Conservation (phyloP, 768 basidiomycete species). For the Butyriboletus loyo region DNA sequence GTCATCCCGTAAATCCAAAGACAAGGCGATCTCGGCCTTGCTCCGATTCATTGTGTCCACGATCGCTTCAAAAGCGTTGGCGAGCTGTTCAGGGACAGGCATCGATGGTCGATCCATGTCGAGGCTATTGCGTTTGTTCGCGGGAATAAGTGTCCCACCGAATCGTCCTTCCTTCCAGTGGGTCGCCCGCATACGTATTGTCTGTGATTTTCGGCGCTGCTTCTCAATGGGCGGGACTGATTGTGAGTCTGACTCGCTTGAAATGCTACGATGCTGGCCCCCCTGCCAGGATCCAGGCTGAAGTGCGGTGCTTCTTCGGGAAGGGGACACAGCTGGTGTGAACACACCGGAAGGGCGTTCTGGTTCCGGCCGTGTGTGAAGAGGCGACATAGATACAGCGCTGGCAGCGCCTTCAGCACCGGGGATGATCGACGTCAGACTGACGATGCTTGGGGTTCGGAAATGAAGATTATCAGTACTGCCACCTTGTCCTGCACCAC, state of each 20-base stretch:
- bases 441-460: conserved; percentile 54
- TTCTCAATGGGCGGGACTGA: conserved; percentile 21
- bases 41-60: conserved; percentile 38
- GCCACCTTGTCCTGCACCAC: conserved; percentile 4
- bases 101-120: conserved; percentile 27
- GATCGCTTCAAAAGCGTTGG: conserved; percentile 43
- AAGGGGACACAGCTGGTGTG: conserved; percentile 1
- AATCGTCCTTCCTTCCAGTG: conserved; percentile 61
- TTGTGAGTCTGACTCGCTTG: conserved; percentile 29
- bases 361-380: not conserved
- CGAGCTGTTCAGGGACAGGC: conserved; percentile 40
- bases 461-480: conserved; percentile 42
- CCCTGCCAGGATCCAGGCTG: conserved; percentile 14
- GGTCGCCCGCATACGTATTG: conserved; percentile 54
- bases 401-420: conserved; percentile 11
- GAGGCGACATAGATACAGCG: conserved; percentile 1
- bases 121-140: conserved; percentile 10
- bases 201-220: conserved; percentile 42
- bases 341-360: not conserved
- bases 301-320: conserved; percentile 5
- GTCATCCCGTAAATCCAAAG: conserved; percentile 12
- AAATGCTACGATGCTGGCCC: not conserved
- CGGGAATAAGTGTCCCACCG: conserved; percentile 31
- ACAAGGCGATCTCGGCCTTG: conserved; percentile 12
- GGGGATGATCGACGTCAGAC: conserved; percentile 40